These are phyloP conservation scores for Corinectria fuckeliana DNA, from an alignment of 2,329 filamentous ascomycete genomes.

Conservation along the genomic window DNA sequence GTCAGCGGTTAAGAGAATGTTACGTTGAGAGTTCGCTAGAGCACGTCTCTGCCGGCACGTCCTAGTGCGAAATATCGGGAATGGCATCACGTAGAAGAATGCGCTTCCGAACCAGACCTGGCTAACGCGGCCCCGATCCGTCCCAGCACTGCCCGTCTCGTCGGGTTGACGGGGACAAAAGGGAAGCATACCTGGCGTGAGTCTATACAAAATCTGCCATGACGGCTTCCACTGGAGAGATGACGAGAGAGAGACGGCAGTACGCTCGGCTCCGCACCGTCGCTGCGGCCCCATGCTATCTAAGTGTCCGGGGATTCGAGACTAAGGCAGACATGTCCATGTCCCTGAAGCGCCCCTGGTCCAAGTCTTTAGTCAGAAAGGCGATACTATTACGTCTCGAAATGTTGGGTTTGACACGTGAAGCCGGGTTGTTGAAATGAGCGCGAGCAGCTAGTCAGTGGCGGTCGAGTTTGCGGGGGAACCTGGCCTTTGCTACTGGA, in stretches of 20 bases:
- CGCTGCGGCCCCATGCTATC: constrained; percentile 26
- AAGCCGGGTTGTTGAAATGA: constrained; percentile 25
- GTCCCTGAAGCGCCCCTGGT: constrained; percentile 21
- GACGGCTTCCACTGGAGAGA: constrained; percentile 3
- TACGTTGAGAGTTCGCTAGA: neutral
- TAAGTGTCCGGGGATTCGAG: constrained; percentile 32
- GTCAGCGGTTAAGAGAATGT: neutral
- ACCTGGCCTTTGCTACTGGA: constrained; percentile 34
- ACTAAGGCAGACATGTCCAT: constrained; percentile 22
- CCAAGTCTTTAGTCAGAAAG: constrained; percentile 34
- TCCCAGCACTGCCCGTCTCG: neutral
- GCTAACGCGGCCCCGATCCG: neutral
- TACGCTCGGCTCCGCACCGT: constrained; percentile 22
- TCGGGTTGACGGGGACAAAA: neutral
- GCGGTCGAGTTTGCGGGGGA: constrained; percentile 36
- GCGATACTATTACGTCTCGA: constrained; percentile 36
- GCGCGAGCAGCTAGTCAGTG: constrained; percentile 17
- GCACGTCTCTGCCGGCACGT: neutral
- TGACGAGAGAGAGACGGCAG: constrained; percentile 27
- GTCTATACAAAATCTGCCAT: constrained; percentile 12
- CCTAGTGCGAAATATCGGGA: neutral
- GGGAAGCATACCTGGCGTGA: constrained; percentile 9
- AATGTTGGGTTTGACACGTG: constrained; percentile 27
- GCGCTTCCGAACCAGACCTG: neutral
- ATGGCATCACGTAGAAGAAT: neutral